These are phyloP conservation scores for Hydrangea macrophylla DNA, from an alignment of 148 eudicot species.

Conservation along the genomic window DNA sequence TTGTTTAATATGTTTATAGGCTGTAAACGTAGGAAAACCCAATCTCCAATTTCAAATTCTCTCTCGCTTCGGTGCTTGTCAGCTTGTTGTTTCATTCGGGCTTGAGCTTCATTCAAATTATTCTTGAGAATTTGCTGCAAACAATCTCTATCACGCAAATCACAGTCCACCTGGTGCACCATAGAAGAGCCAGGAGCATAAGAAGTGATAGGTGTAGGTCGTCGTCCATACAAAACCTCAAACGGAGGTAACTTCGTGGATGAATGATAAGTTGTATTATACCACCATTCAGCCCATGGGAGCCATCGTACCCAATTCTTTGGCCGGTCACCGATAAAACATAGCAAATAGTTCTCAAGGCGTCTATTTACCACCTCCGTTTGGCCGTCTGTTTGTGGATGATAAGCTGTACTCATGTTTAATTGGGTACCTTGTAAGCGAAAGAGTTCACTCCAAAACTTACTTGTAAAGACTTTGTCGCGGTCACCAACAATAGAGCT, in stretches of 20 bases:
- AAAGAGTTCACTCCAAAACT: constrained; percentile 6
- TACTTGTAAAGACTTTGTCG: background rate
- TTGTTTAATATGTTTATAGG: background rate
- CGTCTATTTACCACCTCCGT: too few species aligned
- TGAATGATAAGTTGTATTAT: background rate
- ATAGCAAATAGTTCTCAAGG: too few species aligned
- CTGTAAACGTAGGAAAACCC: background rate
- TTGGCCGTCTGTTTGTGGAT: background rate
- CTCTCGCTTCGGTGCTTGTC: background rate
- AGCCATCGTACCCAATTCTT: too few species aligned
- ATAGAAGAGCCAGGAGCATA: too few species aligned
- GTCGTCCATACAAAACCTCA: background rate
- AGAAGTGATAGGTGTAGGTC: too few species aligned
- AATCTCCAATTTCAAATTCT: background rate
- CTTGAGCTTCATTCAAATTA: background rate
- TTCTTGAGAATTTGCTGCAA: background rate
- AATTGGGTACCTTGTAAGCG: background rate
- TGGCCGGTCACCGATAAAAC: too few species aligned
- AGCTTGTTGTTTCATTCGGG: background rate
- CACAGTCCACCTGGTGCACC: too few species aligned
- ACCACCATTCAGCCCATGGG: background rate
- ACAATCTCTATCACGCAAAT: background rate
- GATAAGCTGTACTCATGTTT: background rate
- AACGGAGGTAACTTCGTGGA: background rate
- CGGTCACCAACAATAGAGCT: background rate